A percentile compares a stretch with the other conserved stretches of the same genome.
Conservation (phyloP, 2,329 filamentous ascomycete genomes). For the Phyllosticta citrichinensis region DNA sequence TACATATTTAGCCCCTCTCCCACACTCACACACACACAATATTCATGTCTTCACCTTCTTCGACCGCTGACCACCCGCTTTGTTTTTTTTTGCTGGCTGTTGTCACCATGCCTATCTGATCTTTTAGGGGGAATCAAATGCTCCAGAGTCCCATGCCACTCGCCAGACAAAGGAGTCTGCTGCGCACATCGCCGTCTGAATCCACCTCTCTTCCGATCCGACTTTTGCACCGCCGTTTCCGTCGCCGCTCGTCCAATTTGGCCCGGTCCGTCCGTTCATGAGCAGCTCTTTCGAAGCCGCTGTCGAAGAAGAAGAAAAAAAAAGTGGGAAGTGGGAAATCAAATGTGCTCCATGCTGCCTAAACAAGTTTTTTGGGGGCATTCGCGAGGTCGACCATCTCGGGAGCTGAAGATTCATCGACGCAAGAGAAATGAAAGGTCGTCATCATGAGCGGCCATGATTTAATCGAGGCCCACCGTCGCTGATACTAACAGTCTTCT, state of each 20-base stretch:
- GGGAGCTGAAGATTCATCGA: conserved; percentile 6
- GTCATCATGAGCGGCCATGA: conserved; percentile 8
- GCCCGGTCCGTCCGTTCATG: background rate
- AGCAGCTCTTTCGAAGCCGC: background rate
- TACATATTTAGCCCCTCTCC: background rate
- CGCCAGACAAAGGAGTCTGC: background rate
- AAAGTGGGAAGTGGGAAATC: conserved; percentile 1
- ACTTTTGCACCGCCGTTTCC: background rate
- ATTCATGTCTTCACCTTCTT: background rate
- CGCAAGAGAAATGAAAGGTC: conserved; percentile 10
- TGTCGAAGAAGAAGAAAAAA: background rate
- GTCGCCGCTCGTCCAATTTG: background rate
- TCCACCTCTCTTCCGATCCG: background rate
- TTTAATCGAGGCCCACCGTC: background rate
- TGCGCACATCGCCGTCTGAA: background rate
- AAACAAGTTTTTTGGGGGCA: background rate
- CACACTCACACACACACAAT: background rate
- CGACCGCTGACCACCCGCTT: background rate
- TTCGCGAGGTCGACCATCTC: background rate
- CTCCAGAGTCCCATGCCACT: background rate
- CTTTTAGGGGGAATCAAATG: background rate
- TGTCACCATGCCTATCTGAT: background rate
- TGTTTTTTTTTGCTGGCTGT: background rate
- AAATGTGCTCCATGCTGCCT: conserved; percentile 8
- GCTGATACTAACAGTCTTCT: conserved; percentile 5